Evolutionary conservation across 345 rosid genomes (phyloP).

Genomic region (Trapa incisa): DNA sequence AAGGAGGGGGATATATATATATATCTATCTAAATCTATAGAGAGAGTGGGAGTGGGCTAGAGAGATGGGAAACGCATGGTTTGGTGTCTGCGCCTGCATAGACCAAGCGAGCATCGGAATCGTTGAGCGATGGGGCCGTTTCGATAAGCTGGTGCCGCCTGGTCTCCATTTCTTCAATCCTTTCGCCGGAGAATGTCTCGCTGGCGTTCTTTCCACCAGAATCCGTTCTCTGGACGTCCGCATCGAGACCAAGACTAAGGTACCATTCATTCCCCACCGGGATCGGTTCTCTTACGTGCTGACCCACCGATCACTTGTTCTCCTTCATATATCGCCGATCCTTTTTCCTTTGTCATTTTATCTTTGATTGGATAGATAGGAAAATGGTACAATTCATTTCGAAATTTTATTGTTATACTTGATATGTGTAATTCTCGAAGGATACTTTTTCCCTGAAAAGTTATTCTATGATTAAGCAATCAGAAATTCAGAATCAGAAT

Average conservation of each 20-base stretch:
- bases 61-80: conserved; percentile 52
- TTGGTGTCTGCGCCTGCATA: conserved; percentile 43
- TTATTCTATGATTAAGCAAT: too few relatives aligned
- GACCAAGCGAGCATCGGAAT: conserved; percentile 83
- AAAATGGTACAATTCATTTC: too few relatives aligned
- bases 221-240: conserved; percentile 80
- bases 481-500: too few relatives aligned
- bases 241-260: conserved; percentile 95
- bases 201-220: conserved; percentile 83
- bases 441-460: too few relatives aligned
- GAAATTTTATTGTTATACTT: too few relatives aligned
- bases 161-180: conserved; percentile 75
- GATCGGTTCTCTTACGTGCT: not conserved
- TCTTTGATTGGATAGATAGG: too few relatives aligned
- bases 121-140: conserved; percentile 89
- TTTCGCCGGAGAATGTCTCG: conserved; percentile 53
- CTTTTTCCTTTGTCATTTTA: not conserved
- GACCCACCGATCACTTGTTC: not conserved
- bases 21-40: too few relatives aligned
- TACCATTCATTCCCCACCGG: conserved; percentile 1
- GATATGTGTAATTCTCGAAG: too few relatives aligned
- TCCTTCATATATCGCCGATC: not conserved
- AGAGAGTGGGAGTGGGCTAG: not conserved
- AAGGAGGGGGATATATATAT: too few relatives aligned
- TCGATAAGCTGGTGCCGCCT: conserved; percentile 70